phyloP scores from a whole-genome alignment of 768 basidiomycete genomes.

The Suillus tomentosus region DNA sequence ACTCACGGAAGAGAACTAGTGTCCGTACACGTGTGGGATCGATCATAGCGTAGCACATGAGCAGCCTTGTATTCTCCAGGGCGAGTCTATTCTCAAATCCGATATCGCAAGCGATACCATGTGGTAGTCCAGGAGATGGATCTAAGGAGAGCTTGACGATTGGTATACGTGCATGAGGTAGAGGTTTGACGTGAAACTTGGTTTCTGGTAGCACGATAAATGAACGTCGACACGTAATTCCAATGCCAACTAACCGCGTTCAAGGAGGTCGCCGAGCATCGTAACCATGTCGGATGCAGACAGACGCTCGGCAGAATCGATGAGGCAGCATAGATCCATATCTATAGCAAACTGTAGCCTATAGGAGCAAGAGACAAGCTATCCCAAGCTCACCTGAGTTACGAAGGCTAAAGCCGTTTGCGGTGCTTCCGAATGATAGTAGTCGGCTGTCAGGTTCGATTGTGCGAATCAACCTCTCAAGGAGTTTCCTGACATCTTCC shows the following conservation, averaged over 20 bases:
- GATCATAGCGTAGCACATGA: constrained; percentile 97
- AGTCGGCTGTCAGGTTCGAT: constrained; percentile 91
- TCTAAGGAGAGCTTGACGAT: constrained; percentile 96
- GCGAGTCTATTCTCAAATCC: constrained; percentile 98
- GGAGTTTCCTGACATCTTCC: constrained; percentile 92
- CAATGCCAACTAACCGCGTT: constrained; percentile 68
- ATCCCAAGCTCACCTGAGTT: constrained; percentile 73
- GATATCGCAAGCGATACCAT: constrained; percentile 96
- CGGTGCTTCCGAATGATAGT: constrained; percentile 94
- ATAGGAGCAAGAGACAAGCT: constrained; percentile 8
- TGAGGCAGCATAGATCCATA: constrained; percentile 98
- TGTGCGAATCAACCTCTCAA: constrained; percentile 93
- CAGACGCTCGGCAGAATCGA: constrained; percentile 80
- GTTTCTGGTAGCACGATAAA: constrained; percentile 61
- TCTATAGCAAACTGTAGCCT: constrained; percentile 50
- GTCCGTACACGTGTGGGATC: constrained; percentile 93
- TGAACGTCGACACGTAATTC: constrained; percentile 10
- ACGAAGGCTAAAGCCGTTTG: constrained; percentile 94
- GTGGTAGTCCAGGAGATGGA: constrained; percentile 76
- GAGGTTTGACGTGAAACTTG: constrained; percentile 93
- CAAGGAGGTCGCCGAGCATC: constrained; percentile 89
- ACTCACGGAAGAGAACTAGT: constrained; percentile 94
- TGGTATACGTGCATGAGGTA: constrained; percentile 96
- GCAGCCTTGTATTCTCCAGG: constrained; percentile 92
- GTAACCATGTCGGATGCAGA: constrained; percentile 90